Conservation (phyloP, 1,139 yeast genomes). For the Candida sp. region DNA sequence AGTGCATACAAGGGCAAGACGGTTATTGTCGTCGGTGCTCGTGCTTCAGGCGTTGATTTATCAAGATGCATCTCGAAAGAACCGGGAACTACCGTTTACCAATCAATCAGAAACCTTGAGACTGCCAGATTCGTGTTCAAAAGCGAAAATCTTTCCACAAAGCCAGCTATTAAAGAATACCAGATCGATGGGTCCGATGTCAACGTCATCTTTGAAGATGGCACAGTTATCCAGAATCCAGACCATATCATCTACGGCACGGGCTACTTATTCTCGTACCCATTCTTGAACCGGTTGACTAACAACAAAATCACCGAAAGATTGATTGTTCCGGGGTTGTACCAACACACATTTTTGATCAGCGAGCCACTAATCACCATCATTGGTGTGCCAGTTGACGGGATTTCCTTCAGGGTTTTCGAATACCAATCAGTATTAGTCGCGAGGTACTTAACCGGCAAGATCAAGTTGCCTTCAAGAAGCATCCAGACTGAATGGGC, state of each 20-base stretch:
- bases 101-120: slow-evolving; percentile 28
- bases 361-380: slow-evolving; percentile 40
- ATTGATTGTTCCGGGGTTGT: slow-evolving; percentile 29
- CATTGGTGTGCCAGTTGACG: slow-evolving; percentile 49
- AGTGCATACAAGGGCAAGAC: slow-evolving; percentile 30
- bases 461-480: slow-evolving; percentile 30
- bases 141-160: slow-evolving; percentile 21
- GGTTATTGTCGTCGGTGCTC: slow-evolving; percentile 45
- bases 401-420: slow-evolving; percentile 40
- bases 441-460: slow-evolving; percentile 36
- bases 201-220: slow-evolving; percentile 33
- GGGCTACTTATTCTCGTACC: slow-evolving; percentile 48
- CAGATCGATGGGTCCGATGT: slow-evolving; percentile 17
- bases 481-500: slow-evolving; percentile 37
- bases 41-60: slow-evolving; percentile 50
- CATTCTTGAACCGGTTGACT: slow-evolving; percentile 36
- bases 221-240: slow-evolving; percentile 26
- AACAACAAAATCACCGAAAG: slow-evolving; percentile 33
- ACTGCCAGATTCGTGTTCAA: slow-evolving; percentile 19
- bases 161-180: slow-evolving; percentile 27
- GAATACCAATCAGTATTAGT: slow-evolving; percentile 46
- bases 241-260: slow-evolving; percentile 48
- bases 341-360: slow-evolving; percentile 41
- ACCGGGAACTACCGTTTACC: slow-evolving; percentile 27
- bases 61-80: slow-evolving; percentile 27